Evolutionary conservation across 2,329 filamentous ascomycete species (phyloP).

Genomic region (Pseudopyrenochaeta lycopersici): DNA sequence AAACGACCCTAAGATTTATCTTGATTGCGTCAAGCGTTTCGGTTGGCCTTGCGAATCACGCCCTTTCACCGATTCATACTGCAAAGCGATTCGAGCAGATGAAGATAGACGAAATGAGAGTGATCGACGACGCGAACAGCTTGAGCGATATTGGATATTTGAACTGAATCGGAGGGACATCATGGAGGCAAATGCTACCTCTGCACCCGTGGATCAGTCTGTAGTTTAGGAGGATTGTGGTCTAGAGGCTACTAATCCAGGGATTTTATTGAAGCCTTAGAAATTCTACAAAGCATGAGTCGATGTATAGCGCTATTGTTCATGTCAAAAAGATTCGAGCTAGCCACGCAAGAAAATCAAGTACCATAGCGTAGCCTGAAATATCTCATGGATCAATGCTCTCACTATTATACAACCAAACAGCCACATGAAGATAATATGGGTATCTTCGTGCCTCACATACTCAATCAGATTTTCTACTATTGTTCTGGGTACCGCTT

Average conservation of each 20-base stretch:
- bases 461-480: too few species aligned
- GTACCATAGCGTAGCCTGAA: background rate
- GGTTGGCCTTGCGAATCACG: slow-evolving; percentile 27
- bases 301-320: background rate
- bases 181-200: background rate
- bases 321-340: background rate
- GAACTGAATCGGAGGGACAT: background rate
- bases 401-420: too few species aligned
- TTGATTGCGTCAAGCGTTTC: slow-evolving; percentile 23
- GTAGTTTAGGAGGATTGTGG: background rate
- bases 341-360: background rate
- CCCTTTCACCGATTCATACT: slow-evolving; percentile 23
- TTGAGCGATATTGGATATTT: slow-evolving; percentile 19
- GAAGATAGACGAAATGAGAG: slow-evolving; percentile 19
- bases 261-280: background rate
- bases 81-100: slow-evolving; percentile 17
- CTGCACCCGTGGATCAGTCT: background rate
- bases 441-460: too few species aligned
- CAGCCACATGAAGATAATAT: too few species aligned
- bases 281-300: background rate
- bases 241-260: background rate
- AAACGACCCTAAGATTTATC: slow-evolving; percentile 29
- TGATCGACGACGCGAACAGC: slow-evolving; percentile 17
- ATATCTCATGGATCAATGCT: background rate
- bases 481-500: too few species aligned